These are phyloP conservation scores for Breynia disticha DNA, from an alignment of 441 rosid genomes.

Conservation along the genomic window DNA sequence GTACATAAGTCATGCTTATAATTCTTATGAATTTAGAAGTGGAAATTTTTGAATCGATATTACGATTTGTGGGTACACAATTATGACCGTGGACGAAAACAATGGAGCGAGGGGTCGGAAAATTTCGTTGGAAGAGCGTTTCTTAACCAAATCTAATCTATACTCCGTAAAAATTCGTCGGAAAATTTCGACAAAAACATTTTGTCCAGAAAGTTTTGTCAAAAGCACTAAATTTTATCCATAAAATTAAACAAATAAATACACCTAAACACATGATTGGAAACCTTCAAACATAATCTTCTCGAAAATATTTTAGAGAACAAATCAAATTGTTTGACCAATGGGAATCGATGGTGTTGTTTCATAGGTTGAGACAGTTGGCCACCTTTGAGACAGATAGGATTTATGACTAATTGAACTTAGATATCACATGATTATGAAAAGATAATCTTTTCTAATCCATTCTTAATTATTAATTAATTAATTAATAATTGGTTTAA, in stretches of 20 bases:
- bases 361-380: neutral
- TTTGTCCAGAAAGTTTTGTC: no score
- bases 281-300: conserved; percentile 13
- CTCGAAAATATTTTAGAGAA: neutral
- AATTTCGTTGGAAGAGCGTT: no score
- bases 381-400: neutral
- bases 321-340: neutral
- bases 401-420: neutral
- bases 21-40: no score
- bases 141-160: no score
- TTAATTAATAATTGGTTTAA: no score
- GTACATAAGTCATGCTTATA: conserved; percentile 11
- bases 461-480: neutral
- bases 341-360: neutral
- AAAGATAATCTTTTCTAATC: neutral
- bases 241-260: neutral
- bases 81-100: no score
- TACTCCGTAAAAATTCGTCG: no score
- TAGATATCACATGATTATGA: neutral
- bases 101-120: no score
- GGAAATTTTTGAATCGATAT: no score
- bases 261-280: neutral
- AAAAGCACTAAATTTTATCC: neutral
- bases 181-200: no score
- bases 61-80: no score